Evolutionary conservation across 495 filamentous ascomycete genomes (phyloP), one percentile per base, ranked within the genome.

Genomic region (Neurospora sp.): DNA sequence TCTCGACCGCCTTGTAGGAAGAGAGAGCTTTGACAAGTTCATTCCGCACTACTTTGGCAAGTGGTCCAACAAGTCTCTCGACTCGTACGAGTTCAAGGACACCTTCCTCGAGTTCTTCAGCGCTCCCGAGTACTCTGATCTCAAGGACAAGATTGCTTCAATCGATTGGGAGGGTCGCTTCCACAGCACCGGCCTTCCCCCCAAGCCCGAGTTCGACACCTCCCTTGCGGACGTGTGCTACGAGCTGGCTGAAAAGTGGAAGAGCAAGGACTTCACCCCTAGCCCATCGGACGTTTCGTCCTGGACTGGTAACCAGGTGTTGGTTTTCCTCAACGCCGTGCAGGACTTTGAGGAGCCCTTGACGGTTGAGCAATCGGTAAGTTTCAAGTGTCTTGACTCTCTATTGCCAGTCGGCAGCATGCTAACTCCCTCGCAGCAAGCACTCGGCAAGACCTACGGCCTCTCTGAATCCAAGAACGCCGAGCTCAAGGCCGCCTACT

Each of bases 21-120:
- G 92, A 75, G 85, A 90, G 48, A 91, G 93, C 77, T 99, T 94
- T 82, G 91, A 98, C 85, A 90, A 88, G 74, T 99, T 97, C 82
- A 97, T 99, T 75, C 94, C 94, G 42, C 88, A 97, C 80, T 98
- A 98, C 81, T 98, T 98, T 80, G 89, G 85, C n/a, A 90, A 83
- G 14, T 98, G 90, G 85, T 86, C 90, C 42, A 84, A 87, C 72
- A 93, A 92, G 76, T 97, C 93, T 5, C 85, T 99, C 9, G 93
- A 97, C 77, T 96, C 93, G 0, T 94, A 90, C 74, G 94, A 99
- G 72, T 99, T 99, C 87, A 96, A 93, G 82, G 84, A 90, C 40
- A 94, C 93, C 12, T 88, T 97, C 65, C 78, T 96, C 37, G 88
- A 91, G 27, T 99, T 97, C 87, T 98, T 97, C 78, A 76, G 84